Percentiles rank a stretch among this genome's conserved stretches.
phyloP scores from a whole-genome alignment of 208 protist genomes.

The Wallacemonas sp. region DNA sequence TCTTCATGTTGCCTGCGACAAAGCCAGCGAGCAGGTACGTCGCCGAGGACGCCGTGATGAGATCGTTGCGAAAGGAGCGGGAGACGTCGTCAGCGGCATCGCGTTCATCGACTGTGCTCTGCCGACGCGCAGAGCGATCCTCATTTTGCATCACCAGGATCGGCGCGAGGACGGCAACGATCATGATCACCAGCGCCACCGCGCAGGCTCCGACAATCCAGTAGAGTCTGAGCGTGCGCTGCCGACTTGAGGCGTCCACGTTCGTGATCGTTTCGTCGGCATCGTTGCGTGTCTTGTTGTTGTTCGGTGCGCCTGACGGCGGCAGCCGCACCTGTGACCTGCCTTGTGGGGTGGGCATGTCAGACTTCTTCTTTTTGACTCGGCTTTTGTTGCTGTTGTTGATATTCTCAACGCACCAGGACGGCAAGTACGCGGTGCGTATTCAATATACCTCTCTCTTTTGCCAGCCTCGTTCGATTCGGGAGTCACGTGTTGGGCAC shows the following conservation, averaged over 20 bases:
- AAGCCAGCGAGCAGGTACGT: conserved; percentile 32
- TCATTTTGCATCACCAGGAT: conserved; percentile 19
- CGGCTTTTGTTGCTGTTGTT: no score
- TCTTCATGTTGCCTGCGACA: conserved; percentile 29
- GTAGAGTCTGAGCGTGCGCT: not conserved
- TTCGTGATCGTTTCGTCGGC: not conserved
- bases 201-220: conserved; percentile 6
- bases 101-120: conserved; percentile 9
- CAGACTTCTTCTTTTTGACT: no score
- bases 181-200: conserved; percentile 11
- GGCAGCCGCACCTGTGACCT: no score
- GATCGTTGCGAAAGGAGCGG: conserved; percentile 15
- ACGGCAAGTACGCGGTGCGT: no score
- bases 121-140: not conserved
- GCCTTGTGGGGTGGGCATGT: no score
- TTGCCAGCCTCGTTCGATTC: no score
- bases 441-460: no score
- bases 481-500: no score
- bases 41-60: conserved; percentile 29
- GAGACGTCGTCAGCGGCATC: conserved; percentile 20
- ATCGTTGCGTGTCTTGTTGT: not conserved
- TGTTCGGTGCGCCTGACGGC: not conserved
- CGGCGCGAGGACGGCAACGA: conserved; percentile 9
- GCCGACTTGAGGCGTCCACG: not conserved
- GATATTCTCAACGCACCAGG: no score